phyloP scores from a whole-genome alignment of 106 monocot genomes.

The Cymbidium sinense region DNA sequence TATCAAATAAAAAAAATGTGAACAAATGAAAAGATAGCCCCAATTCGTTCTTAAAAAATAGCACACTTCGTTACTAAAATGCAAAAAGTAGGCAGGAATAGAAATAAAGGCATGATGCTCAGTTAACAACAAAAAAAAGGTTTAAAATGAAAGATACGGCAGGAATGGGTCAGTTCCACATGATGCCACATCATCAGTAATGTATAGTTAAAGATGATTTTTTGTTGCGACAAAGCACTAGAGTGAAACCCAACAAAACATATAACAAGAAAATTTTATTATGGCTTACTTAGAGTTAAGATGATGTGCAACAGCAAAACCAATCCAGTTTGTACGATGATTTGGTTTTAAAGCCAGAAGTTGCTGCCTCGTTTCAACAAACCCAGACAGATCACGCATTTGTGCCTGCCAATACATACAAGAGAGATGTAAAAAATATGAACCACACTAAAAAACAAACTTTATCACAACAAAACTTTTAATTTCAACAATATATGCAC shows the following conservation, averaged over 20 bases:
- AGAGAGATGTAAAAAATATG: constrained; percentile 2
- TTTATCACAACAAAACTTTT: not conserved
- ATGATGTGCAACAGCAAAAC: constrained; percentile 95
- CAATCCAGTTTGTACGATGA: constrained; percentile 99
- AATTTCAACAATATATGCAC: not conserved
- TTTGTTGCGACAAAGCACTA: not conserved
- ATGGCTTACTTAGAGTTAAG: constrained; percentile 71
- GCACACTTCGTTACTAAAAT: not conserved
- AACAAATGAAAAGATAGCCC: not conserved
- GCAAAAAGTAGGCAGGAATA: not conserved
- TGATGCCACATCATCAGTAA: not conserved
- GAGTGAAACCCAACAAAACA: not conserved
- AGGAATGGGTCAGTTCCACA: not conserved
- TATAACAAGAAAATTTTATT: not conserved
- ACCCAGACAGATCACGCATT: constrained; percentile 93
- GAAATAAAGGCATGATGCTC: not conserved
- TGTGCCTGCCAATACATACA: constrained; percentile 58
- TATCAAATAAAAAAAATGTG: not conserved
- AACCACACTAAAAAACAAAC: not conserved
- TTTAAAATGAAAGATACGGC: not conserved
- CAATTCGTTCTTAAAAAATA: not conserved
- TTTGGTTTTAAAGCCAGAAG: constrained; percentile 84
- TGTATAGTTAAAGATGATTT: not conserved
- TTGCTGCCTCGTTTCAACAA: constrained; percentile 98
- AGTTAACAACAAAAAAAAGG: not conserved